phyloP scores from a whole-genome alignment of 1,284 basidiomycete species.

The Malassezia equina region DNA sequence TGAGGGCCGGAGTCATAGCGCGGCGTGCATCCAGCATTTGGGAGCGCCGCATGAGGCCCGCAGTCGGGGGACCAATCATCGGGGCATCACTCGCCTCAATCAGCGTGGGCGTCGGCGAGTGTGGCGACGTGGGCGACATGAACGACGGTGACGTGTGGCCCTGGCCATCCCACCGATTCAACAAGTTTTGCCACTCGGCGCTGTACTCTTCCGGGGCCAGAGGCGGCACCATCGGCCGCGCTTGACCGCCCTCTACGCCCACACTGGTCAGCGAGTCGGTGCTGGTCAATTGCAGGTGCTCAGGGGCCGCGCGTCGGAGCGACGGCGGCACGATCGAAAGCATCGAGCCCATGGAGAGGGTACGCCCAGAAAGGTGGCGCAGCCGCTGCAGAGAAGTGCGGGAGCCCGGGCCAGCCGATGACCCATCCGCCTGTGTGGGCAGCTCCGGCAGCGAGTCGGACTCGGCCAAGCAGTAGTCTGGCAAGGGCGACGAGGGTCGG shows the following conservation, averaged over 20 bases:
- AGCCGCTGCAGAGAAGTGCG: background rate
- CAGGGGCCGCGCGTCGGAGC: background rate
- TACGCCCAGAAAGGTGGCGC: background rate
- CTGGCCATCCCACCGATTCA: background rate
- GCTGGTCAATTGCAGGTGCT: background rate
- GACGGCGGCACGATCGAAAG: background rate
- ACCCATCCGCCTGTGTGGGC: background rate
- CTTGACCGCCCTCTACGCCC: background rate
- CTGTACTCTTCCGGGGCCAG: slow-evolving; percentile 8
- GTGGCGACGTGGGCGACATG: background rate
- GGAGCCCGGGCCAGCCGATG: background rate
- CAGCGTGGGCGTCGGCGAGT: slow-evolving; percentile 5
- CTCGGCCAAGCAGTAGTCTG: background rate
- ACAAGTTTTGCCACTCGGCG: slow-evolving; percentile 6
- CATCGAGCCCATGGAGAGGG: background rate
- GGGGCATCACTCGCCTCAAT: slow-evolving; percentile 1
- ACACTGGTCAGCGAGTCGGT: background rate
- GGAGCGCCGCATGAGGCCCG: background rate
- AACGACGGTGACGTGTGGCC: background rate
- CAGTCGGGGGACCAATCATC: background rate
- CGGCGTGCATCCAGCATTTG: background rate
- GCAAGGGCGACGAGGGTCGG: background rate
- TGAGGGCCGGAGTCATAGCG: slow-evolving; percentile 5
- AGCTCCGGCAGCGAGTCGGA: background rate
- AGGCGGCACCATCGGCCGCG: background rate